Base-by-base conservation (phyloP, 1,284 basidiomycete species). In the Papiliotrema terrestris region DNA sequence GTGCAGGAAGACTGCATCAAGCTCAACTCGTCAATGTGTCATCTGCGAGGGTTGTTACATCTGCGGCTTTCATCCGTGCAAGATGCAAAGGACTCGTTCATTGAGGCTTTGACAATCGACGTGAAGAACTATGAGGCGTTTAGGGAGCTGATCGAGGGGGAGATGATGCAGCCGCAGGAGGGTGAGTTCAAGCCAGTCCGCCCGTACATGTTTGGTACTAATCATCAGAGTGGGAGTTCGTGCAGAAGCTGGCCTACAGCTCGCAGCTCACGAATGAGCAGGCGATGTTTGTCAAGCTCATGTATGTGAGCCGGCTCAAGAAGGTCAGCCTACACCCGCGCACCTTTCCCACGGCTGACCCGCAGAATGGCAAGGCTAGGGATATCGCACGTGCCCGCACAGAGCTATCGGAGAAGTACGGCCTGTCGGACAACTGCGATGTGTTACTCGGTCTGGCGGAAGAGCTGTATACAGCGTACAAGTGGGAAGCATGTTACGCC, bases 81-180 rank as follows among this genome's bases (percentile, higher is more conserved):
- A 44, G 84, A 89, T 59, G 96, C 96, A 0, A 95, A 95, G 68
- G 83, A 91, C 54, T 89, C 87, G 60, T 97, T 98, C 71, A 88
- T 98, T 84, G 92, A 97, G 64, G 94, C 96, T 1, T 81, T 99
- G 15, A 83, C 87, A 0, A 80, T 98, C 14, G 96, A 99, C 67
- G 91, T 98, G 25, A 97, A 97, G 75, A 98, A 95, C 73, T 98
- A 93, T 70, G 96, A 98, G 62, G 88, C 92, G 1, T 98, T 97
- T 67, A 84, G 89, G 52, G 88, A 94, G 59, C 82, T 99, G 6
- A 81, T 98, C 20, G 87, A 86, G 41, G 89, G 92, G 2, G 89
- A 94, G 71, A 93, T 96, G 90, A 89, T 97, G 87, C 84, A 87
- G 15, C 84, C 86, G 0, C 86, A 91, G 57, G 94, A 97, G 83